Conservation (phyloP, 192 early-diverging fungal genomes). For the Entophlyctis luteolus region DNA sequence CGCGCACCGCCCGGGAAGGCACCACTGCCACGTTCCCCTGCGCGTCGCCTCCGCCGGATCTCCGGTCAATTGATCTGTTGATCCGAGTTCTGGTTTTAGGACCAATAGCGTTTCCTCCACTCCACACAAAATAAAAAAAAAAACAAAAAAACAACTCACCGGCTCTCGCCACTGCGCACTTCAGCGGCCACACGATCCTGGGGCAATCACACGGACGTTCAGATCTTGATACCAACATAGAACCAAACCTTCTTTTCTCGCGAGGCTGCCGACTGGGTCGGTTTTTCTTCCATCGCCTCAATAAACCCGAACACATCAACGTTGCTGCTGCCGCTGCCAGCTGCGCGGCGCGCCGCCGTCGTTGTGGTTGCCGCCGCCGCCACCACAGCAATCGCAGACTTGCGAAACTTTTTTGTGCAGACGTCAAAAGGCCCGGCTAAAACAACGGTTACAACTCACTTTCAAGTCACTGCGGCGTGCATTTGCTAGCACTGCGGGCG, state of each 20-base stretch:
- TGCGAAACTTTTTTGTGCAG: not conserved
- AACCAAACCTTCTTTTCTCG: not conserved
- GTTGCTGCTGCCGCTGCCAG: not conserved
- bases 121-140: not conserved
- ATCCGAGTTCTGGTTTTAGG: not conserved
- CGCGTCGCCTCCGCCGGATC: not conserved
- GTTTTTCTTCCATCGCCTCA: not conserved
- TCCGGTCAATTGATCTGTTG: not conserved
- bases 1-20: not conserved
- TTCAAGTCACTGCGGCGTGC: not conserved
- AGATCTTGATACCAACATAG: not conserved
- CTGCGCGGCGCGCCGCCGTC: not conserved
- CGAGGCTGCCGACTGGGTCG: not conserved
- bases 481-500: too few relatives aligned
- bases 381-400: not conserved
- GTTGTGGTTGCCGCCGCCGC: not conserved
- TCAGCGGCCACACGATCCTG: not conserved
- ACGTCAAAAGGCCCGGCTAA: not conserved
- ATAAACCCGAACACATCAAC: conserved; percentile 4
- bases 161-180: not conserved
- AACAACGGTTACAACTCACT: not conserved
- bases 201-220: not conserved
- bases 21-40: not conserved
- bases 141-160: not conserved
- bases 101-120: not conserved